phyloP scores from a whole-genome alignment of 78 protist genomes.

The Dictyostelium purpureum region DNA sequence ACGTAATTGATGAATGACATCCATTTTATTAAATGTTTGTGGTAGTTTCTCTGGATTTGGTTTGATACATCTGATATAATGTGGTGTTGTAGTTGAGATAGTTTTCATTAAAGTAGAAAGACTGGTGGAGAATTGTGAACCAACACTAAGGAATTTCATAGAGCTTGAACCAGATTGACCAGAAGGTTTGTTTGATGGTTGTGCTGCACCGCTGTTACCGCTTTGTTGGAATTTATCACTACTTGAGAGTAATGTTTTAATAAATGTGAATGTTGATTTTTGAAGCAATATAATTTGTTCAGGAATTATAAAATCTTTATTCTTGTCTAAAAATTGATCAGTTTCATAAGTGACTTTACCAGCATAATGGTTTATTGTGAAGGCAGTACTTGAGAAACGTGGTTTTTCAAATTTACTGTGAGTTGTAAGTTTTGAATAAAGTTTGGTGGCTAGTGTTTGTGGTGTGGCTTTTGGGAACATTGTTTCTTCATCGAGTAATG shows the following conservation, averaged over 20 bases:
- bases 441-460: constrained; percentile 70
- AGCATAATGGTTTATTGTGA: constrained; percentile 93
- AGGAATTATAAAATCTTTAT: constrained; percentile 88
- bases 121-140: constrained; percentile 63
- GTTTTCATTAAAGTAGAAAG: constrained; percentile 77
- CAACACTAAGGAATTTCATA: constrained; percentile 58
- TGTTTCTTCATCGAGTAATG: constrained; percentile 94
- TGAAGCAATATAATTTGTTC: constrained; percentile 71
- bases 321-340: constrained; percentile 88
- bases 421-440: constrained; percentile 11
- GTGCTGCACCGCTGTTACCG: background rate
- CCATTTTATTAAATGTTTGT: constrained; percentile 27
- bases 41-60: constrained; percentile 89
- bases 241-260: background rate
- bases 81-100: constrained; percentile 86
- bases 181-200: background rate
- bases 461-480: constrained; percentile 87
- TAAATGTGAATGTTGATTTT: constrained; percentile 14
- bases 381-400: constrained; percentile 28
- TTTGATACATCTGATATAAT: constrained; percentile 92
- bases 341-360: constrained; percentile 90
- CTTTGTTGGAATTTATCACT: background rate
- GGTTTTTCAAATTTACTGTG: constrained; percentile 80
- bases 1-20: constrained; percentile 76
- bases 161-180: background rate